Conservation (phyloP, 1,139 yeast species). For the Tardiomyces depauwii region DNA sequence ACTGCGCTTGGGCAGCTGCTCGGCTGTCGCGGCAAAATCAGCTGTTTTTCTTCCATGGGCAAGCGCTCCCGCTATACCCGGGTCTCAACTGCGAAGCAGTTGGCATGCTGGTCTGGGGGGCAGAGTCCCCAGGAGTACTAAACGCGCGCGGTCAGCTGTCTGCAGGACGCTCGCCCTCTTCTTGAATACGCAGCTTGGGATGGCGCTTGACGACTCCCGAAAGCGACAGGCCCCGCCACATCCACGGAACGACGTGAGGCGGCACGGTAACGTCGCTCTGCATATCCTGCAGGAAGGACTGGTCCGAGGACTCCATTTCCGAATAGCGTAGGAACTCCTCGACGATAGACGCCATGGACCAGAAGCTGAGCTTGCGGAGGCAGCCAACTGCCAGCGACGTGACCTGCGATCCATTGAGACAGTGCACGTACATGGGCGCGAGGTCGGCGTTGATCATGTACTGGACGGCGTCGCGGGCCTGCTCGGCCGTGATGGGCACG, state of each 20-base stretch:
- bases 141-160: too few species aligned
- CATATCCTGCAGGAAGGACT: slow-evolving; percentile 74
- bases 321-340: slow-evolving; percentile 76
- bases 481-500: slow-evolving; percentile 62
- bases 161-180: neutral
- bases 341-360: slow-evolving; percentile 84
- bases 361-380: slow-evolving; percentile 66
- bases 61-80: too few species aligned
- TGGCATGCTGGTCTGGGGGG: too few species aligned
- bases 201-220: slow-evolving; percentile 35
- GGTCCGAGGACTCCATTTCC: slow-evolving; percentile 73
- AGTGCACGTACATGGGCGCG: slow-evolving; percentile 73
- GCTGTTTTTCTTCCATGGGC: too few species aligned
- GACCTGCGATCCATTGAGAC: slow-evolving; percentile 82
- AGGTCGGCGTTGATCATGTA: slow-evolving; percentile 45
- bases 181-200: slow-evolving; percentile 20
- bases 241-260: slow-evolving; percentile 49
- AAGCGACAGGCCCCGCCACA: slow-evolving; percentile 61
- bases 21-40: too few species aligned
- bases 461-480: slow-evolving; percentile 48
- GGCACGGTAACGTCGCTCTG: slow-evolving; percentile 50
- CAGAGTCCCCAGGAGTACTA: too few species aligned
- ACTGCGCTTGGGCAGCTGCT: too few species aligned
- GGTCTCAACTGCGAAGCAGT: too few species aligned
- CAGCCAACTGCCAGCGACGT: slow-evolving; percentile 81